These are phyloP conservation scores for Coniferiporia sulphurascens DNA, from an alignment of 1,284 basidiomycete species.

Conservation along the genomic window DNA sequence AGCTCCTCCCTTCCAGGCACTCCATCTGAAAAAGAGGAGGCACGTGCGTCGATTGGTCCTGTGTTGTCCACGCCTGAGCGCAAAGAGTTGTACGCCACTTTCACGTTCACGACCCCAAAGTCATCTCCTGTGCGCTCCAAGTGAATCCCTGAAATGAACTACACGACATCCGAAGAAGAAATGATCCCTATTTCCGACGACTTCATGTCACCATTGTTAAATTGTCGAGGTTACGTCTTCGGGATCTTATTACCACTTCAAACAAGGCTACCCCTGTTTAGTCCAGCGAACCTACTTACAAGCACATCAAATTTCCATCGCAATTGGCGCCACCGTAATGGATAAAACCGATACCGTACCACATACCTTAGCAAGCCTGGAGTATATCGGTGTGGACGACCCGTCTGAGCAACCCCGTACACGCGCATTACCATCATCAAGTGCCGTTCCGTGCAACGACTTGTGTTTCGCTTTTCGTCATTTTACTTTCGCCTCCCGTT, in stretches of 20 bases:
- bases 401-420: neutral
- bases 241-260: no score
- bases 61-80: slow-evolving; percentile 66
- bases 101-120: slow-evolving; percentile 51
- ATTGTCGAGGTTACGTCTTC: no score
- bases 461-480: neutral
- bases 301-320: no score
- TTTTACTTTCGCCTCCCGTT: neutral
- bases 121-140: slow-evolving; percentile 8
- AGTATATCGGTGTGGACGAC: neutral
- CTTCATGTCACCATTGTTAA: neutral
- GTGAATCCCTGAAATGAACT: neutral
- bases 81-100: slow-evolving; percentile 62
- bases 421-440: neutral
- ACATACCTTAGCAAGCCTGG: neutral
- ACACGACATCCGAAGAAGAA: neutral
- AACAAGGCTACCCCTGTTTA: no score
- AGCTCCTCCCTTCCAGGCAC: slow-evolving; percentile 18
- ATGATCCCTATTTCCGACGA: neutral
- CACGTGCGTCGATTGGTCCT: slow-evolving; percentile 23
- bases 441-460: neutral
- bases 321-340: neutral
- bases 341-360: neutral
- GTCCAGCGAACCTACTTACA: no score
- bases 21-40: neutral